phyloP scores from a whole-genome alignment of 495 filamentous ascomycete species.

The Wilcoxina mikolae region DNA sequence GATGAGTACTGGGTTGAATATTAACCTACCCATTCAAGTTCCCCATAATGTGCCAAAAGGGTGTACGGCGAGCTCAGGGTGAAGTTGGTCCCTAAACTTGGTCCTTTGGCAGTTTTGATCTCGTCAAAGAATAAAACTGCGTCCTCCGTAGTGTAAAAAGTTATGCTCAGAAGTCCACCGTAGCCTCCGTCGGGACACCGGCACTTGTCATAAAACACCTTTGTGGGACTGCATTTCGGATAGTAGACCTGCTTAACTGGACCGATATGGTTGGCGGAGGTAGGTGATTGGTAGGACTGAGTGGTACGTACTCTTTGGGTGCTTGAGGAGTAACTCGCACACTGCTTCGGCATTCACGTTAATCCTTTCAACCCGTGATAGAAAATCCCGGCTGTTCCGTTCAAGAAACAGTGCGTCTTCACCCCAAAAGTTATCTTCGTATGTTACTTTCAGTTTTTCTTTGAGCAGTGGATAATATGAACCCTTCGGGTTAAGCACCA shows the following conservation, averaged over 20 bases:
- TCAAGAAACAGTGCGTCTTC: slow-evolving; percentile 92
- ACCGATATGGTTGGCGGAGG: background rate
- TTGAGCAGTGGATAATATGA: slow-evolving; percentile 58
- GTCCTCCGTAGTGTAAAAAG: slow-evolving; percentile 53
- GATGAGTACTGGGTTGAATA: too few species aligned
- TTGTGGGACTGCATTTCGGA: slow-evolving; percentile 60
- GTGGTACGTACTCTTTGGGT: slow-evolving; percentile 26
- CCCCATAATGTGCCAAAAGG: slow-evolving; percentile 77
- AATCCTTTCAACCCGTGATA: slow-evolving; percentile 64
- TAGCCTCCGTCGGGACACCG: slow-evolving; percentile 67
- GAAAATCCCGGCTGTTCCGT: slow-evolving; percentile 87
- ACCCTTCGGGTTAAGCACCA: slow-evolving; percentile 68
- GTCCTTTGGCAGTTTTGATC: slow-evolving; percentile 78
- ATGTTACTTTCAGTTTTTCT: slow-evolving; percentile 42
- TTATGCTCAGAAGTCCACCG: slow-evolving; percentile 75
- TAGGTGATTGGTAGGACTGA: background rate
- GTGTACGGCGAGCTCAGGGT: slow-evolving; percentile 82
- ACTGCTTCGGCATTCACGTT: slow-evolving; percentile 78
- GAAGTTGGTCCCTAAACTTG: slow-evolving; percentile 93
- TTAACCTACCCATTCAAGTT: slow-evolving; percentile 91
- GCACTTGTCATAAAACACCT: slow-evolving; percentile 60
- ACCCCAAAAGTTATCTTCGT: slow-evolving; percentile 82
- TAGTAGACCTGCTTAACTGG: slow-evolving; percentile 72
- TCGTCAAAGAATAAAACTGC: slow-evolving; percentile 73
- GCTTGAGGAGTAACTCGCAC: slow-evolving; percentile 45